phyloP scores from a whole-genome alignment of 169 alveolate genomes.

The Hepatocystis sp. region DNA sequence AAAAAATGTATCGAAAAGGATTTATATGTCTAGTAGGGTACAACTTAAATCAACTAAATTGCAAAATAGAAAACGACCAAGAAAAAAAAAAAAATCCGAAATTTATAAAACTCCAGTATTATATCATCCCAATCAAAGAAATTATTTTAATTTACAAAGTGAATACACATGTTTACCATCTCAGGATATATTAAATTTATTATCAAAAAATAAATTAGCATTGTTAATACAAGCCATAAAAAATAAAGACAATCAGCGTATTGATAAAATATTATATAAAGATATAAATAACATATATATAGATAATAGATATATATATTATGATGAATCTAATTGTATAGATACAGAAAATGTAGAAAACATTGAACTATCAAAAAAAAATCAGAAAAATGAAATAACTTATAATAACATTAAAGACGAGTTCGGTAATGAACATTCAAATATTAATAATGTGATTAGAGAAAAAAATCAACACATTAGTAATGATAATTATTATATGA shows the following conservation, averaged over 20 bases:
- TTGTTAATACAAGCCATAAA: constrained; percentile 31
- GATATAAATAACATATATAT: constrained; percentile 61
- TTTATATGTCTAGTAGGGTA: constrained; percentile 69
- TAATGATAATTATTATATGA: background rate
- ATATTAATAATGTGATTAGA: too few relatives aligned
- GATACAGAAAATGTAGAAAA: background rate
- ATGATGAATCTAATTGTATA: constrained; percentile 1
- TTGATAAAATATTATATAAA: constrained; percentile 38
- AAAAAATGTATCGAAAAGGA: constrained; percentile 38
- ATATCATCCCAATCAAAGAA: constrained; percentile 66
- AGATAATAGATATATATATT: constrained; percentile 48
- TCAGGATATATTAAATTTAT: constrained; percentile 43
- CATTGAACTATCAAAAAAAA: background rate
- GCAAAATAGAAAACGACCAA: constrained; percentile 72
- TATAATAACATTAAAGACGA: constrained; percentile 1
- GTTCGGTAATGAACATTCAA: background rate
- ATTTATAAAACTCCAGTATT: constrained; percentile 73
- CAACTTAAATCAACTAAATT: constrained; percentile 74
- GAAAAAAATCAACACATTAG: background rate
- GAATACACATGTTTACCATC: constrained; percentile 69
- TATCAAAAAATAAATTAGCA: constrained; percentile 40
- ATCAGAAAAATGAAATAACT: background rate
- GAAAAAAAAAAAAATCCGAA: constrained; percentile 64
- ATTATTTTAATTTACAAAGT: constrained; percentile 65
- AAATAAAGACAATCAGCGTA: constrained; percentile 52